A percentile compares a stretch with the other conserved stretches of the same genome.
phyloP scores from a whole-genome alignment of 2,329 filamentous ascomycete species.

The Trichoderma sp. region DNA sequence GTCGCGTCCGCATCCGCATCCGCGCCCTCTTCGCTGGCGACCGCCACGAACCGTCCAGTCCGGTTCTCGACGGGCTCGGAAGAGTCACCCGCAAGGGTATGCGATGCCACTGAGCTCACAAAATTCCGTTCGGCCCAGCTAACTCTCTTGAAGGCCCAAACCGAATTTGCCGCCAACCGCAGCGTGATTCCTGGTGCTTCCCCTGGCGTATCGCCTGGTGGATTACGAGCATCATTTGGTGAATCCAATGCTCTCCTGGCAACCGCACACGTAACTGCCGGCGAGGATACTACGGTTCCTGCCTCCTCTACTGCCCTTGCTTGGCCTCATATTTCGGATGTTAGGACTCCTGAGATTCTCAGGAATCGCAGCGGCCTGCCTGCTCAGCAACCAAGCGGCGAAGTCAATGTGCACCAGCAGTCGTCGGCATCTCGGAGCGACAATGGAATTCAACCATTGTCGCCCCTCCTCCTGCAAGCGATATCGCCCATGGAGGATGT shows the following conservation, averaged over 20 bases:
- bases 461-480: neutral
- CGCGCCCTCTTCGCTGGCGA: constrained; percentile 7
- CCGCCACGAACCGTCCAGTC: neutral
- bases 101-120: neutral
- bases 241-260: neutral
- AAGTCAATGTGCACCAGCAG: neutral
- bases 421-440: neutral
- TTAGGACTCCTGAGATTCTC: neutral
- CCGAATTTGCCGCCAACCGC: neutral
- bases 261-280: neutral
- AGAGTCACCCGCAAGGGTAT: neutral
- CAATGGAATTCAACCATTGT: neutral
- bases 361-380: neutral
- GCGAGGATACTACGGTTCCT: neutral
- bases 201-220: neutral
- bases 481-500: neutral
- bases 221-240: neutral
- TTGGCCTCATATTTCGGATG: neutral
- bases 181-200: neutral
- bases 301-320: neutral
- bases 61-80: neutral
- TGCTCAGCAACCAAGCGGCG: neutral
- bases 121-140: neutral
- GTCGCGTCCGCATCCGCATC: neutral
- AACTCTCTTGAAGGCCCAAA: neutral